These are phyloP conservation scores for Hymenoscyphus fraxineus DNA, from an alignment of 2,329 filamentous ascomycete species.

Conservation along the genomic window DNA sequence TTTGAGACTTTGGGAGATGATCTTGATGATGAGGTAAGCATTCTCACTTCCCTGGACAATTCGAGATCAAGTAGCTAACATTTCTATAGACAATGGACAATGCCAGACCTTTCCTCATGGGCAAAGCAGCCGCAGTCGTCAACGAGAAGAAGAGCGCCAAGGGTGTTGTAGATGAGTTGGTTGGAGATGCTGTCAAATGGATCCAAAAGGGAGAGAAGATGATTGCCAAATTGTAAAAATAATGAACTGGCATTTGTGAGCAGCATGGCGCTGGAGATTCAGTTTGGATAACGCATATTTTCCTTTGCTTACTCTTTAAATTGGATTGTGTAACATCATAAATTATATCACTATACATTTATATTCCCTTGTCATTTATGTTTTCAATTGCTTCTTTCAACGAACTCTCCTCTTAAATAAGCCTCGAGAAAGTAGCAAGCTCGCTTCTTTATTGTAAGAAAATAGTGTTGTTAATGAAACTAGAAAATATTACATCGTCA, in stretches of 20 bases:
- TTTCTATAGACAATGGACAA: conserved; percentile 71
- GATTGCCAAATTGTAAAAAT: conserved; percentile 62
- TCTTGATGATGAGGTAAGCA: conserved; percentile 42
- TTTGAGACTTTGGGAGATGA: conserved; percentile 80
- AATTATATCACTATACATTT: neutral
- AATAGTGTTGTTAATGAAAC: too few relatives aligned
- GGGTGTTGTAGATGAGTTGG: conserved; percentile 90
- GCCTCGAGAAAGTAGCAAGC: too few relatives aligned
- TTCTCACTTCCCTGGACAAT: neutral
- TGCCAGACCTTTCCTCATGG: conserved; percentile 90
- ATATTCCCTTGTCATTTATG: too few relatives aligned
- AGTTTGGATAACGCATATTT: neutral
- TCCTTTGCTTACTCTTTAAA: neutral
- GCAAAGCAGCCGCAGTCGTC: conserved; percentile 89
- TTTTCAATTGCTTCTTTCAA: too few relatives aligned
- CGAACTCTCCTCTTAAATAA: too few relatives aligned
- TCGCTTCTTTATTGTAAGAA: too few relatives aligned
- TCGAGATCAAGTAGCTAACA: conserved; percentile 62
- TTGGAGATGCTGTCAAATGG: conserved; percentile 71
- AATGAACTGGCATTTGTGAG: neutral
- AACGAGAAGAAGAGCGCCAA: conserved; percentile 91
- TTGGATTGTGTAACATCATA: neutral
- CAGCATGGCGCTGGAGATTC: conserved; percentile 3
- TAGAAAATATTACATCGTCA: too few relatives aligned
- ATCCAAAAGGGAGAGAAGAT: conserved; percentile 65